These are phyloP conservation scores for Sideroxylon spinosum DNA, from an alignment of 179 eudicot genomes.

Conservation along the genomic window DNA sequence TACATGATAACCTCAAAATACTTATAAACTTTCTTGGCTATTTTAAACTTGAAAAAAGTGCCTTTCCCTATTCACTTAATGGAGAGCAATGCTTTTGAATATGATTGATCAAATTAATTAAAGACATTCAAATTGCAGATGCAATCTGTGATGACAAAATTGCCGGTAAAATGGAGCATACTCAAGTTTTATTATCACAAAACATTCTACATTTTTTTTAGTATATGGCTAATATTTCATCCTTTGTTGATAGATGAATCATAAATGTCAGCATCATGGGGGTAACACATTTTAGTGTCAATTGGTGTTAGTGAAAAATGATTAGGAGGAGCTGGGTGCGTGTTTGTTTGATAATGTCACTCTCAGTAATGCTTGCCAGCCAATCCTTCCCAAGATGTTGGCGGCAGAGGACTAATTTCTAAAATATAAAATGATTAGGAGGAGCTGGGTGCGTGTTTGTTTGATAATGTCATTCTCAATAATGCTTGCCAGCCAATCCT, in stretches of 20 bases:
- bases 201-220: neutral
- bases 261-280: neutral
- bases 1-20: neutral
- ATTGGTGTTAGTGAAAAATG: neutral
- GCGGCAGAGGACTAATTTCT: neutral
- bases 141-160: neutral
- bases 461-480: neutral
- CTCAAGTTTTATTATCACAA: neutral
- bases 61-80: neutral
- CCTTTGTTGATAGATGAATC: neutral
- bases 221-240: neutral
- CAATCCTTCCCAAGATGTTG: neutral
- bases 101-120: neutral
- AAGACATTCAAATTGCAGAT: neutral
- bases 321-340: neutral
- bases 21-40: neutral
- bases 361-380: neutral
- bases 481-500: neutral
- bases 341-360: neutral
- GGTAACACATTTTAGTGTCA: neutral
- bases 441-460: neutral
- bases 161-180: neutral
- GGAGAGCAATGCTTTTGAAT: neutral
- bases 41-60: neutral
- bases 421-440: neutral